A percentile compares a stretch with the other conserved stretches of the same genome.
Evolutionary conservation across 73 alveolate genomes (phyloP).

Genomic region (Stentor roeselii): DNA sequence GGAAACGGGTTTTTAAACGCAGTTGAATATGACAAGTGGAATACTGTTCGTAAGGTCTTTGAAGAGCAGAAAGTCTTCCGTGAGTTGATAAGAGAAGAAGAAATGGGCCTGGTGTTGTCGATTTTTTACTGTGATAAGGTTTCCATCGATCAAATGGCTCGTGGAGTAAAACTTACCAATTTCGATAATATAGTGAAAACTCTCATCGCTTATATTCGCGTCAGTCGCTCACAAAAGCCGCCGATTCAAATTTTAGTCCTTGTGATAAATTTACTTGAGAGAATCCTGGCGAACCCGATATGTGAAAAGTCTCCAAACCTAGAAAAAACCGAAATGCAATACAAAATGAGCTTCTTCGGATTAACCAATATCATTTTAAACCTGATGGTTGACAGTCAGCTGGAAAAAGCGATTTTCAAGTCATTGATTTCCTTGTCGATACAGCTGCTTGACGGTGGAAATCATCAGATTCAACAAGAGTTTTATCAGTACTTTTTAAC

Average conservation of each 20-base stretch:
- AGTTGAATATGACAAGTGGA: neutral
- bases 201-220: neutral
- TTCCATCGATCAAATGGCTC: neutral
- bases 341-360: constrained; percentile 39
- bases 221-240: constrained; percentile 5
- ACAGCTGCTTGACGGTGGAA: constrained; percentile 46
- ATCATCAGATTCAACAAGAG: constrained; percentile 42
- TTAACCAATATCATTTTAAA: constrained; percentile 43
- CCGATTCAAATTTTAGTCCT: neutral
- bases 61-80: too few species aligned
- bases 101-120: neutral
- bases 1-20: neutral
- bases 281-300: neutral
- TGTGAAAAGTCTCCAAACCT: constrained; percentile 28
- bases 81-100: neutral
- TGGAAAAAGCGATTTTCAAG: constrained; percentile 40
- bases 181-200: neutral
- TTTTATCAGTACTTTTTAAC: constrained; percentile 43
- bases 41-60: neutral
- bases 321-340: constrained; percentile 41
- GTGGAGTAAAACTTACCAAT: too few species aligned
- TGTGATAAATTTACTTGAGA: neutral
- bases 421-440: constrained; percentile 34
- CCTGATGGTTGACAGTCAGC: constrained; percentile 38
- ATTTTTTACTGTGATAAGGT: neutral